Base-by-base conservation (phyloP, 78 protist genomes). In the Protostelium mycophagum region DNA sequence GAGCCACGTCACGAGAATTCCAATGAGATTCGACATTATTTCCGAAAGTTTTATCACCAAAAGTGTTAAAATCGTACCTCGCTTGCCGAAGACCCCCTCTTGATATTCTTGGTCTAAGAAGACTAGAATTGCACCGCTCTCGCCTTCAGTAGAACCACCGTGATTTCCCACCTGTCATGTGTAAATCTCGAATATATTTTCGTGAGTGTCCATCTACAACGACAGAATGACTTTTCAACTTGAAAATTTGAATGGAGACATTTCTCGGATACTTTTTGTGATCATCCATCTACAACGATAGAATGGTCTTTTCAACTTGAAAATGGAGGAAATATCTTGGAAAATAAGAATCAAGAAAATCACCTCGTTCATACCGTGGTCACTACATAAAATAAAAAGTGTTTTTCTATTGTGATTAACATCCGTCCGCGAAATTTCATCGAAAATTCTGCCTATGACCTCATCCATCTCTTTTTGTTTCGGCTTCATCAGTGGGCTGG, bases 301-400 rank as follows among this genome's bases (percentile, higher is more conserved):
- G n/a, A n/a, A n/a, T n/a, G n/a, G n/a, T n/a, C n/a, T n/a, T n/a
- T n/a, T n/a, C n/a, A n/a, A n/a, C n/a, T n/a, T n/a, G n/a, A n/a
- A n/a, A n/a, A n/a, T n/a, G n/a, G n/a, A n/a, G n/a, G n/a, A n/a
- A n/a, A n/a, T n/a, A n/a, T n/a, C n/a, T n/a, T n/a, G n/a, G n/a
- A n/a, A n/a, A n/a, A n/a, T n/a, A n/a, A n/a, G n/a, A n/a, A n/a
- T n/a, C n/a, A n/a, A n/a, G n/a, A n/a, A n/a, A n/a, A n/a, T 16
- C 83, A 90, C 88, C 84, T 91, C 91, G 35, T 88, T 97, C 98
- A 97, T 97, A 29, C 98, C 98, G 87, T 97, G 98, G 86, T 97
- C 98, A 51, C 94, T 83, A 84, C 91, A 85, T 36, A 95, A 37
- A 28, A 96, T 89, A 34, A 95, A 83, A 36, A 96, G 85, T 28